Evolutionary conservation across 2,329 filamentous ascomycete species (phyloP).

Genomic region (Stagonosporopsis vannaccii): DNA sequence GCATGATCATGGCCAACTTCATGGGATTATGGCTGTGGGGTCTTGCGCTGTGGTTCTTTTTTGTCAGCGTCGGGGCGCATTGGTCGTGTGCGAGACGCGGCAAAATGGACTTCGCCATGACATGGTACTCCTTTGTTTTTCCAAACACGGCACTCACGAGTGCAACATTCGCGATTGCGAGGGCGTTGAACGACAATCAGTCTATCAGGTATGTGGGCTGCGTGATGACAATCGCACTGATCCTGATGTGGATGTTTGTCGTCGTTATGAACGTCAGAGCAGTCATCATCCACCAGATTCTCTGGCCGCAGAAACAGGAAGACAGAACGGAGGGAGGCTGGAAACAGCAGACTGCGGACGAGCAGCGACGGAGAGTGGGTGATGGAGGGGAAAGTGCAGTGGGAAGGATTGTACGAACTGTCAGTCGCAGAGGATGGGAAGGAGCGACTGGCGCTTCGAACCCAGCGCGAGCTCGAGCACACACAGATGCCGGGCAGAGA

Average conservation of each 20-base stretch:
- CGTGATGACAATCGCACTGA: conserved; percentile 69
- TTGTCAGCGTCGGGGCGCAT: conserved; percentile 78
- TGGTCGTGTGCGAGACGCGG: conserved; percentile 69
- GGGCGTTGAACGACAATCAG: conserved; percentile 54
- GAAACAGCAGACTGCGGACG: conserved; percentile 43
- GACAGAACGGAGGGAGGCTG: conserved; percentile 69
- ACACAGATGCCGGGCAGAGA: conserved; percentile 24
- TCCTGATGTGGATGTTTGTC: conserved; percentile 73
- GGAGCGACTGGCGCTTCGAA: conserved; percentile 5
- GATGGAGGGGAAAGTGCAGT: conserved; percentile 30
- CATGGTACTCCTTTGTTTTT: conserved; percentile 84
- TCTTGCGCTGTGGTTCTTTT: conserved; percentile 83
- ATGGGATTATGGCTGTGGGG: conserved; percentile 82
- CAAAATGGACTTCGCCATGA: conserved; percentile 79
- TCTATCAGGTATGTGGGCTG: conserved; percentile 73
- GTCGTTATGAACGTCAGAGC: conserved; percentile 74
- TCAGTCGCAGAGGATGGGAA: conserved; percentile 28
- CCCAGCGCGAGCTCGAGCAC: conserved; percentile 15
- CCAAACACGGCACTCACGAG: conserved; percentile 78
- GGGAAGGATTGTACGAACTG: conserved; percentile 28
- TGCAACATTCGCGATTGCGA: conserved; percentile 74
- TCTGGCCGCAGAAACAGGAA: conserved; percentile 78
- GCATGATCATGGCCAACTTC: conserved; percentile 66
- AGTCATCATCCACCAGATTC: conserved; percentile 70
- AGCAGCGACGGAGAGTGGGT: conserved; percentile 33